Conservation (phyloP, 176 grass and related monocot species). For the Raddia guianensis region DNA sequence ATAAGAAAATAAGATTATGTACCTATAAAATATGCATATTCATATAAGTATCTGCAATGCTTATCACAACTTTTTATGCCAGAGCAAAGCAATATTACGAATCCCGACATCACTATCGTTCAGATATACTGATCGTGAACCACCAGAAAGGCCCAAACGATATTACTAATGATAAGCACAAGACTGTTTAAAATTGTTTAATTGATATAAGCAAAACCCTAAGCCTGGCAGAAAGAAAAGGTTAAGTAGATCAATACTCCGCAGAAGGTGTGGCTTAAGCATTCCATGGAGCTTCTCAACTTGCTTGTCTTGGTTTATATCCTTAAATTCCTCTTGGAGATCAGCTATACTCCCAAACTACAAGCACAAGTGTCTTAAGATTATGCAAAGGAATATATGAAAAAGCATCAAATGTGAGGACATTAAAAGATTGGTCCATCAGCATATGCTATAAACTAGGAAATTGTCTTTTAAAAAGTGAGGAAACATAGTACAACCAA, state of each 20-base stretch:
- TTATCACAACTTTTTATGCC: constrained; percentile 12
- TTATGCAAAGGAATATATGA: constrained; percentile 19
- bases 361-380: constrained; percentile 39
- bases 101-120: not conserved
- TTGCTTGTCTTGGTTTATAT: constrained; percentile 98
- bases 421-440: constrained; percentile 13
- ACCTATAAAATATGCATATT: constrained; percentile 1
- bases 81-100: constrained; percentile 25
- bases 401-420: constrained; percentile 1
- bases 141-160: not conserved
- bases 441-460: constrained; percentile 6
- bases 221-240: constrained; percentile 21
- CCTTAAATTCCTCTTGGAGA: constrained; percentile 94
- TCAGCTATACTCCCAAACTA: constrained; percentile 98
- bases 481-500: not conserved
- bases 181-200: constrained; percentile 24
- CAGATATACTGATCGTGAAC: constrained; percentile 16
- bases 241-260: constrained; percentile 63
- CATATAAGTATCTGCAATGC: not conserved
- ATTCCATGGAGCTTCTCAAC: constrained; percentile 94
- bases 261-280: constrained; percentile 96
- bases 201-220: constrained; percentile 19
- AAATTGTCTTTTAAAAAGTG: not conserved
- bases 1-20: constrained; percentile 5
- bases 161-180: constrained; percentile 7